Conservation (phyloP, 495 filamentous ascomycete genomes). For the Penicillium chermesinum region DNA sequence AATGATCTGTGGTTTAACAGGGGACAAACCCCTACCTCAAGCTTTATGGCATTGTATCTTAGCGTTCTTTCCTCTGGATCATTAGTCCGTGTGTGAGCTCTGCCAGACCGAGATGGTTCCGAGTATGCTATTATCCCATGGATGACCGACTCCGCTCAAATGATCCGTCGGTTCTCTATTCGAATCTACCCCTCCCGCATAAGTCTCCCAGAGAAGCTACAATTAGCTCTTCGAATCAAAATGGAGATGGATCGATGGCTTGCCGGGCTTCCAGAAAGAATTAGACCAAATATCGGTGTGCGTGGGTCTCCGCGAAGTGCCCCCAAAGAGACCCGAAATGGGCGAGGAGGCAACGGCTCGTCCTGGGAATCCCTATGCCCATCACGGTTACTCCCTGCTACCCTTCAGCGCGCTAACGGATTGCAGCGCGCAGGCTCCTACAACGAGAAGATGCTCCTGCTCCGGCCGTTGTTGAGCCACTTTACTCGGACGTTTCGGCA, state of each 20-base stretch:
- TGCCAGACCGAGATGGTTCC: constrained; percentile 33
- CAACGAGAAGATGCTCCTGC: constrained; percentile 39
- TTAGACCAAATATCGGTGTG: constrained; percentile 29
- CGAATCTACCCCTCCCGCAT: constrained; percentile 40
- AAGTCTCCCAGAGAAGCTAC: constrained; percentile 34
- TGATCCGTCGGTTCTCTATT: constrained; percentile 37
- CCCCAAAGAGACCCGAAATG: constrained; percentile 37
- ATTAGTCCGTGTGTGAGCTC: constrained; percentile 33
- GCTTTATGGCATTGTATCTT: constrained; percentile 38
- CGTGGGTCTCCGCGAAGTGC: constrained; percentile 20
- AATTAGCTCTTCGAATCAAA: constrained; percentile 33
- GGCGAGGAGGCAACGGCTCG: constrained; percentile 34
- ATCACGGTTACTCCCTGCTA: not conserved
- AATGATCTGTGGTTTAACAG: constrained; percentile 36
- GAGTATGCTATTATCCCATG: constrained; percentile 40
- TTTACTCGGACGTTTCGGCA: constrained; percentile 33
- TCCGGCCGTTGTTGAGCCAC: constrained; percentile 36
- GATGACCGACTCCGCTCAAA: constrained; percentile 41
- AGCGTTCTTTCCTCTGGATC: constrained; percentile 37
- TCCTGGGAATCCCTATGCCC: constrained; percentile 33
- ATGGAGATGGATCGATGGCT: constrained; percentile 36
- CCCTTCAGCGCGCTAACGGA: not conserved
- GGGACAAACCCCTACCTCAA: constrained; percentile 26
- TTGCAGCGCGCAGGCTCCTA: constrained; percentile 30
- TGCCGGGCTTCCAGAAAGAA: constrained; percentile 27